Base-by-base conservation (phyloP, 257 asterid species). In the Solanum okadae region DNA sequence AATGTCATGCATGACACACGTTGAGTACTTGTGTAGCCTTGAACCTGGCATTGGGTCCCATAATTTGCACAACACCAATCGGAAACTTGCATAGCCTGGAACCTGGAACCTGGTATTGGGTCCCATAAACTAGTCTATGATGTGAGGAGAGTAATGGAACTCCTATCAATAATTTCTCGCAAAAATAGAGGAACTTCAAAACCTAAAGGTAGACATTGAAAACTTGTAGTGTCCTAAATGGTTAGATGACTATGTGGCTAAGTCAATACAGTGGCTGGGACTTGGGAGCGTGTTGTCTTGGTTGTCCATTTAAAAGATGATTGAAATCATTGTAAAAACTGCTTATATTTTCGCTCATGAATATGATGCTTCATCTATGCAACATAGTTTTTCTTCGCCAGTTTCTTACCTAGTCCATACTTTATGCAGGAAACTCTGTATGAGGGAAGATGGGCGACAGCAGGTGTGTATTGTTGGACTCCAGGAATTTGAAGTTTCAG, bases 401-500 rank as follows among this genome's bases (percentile, higher is more conserved):
- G 33, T 46, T 76, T 81, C 42, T 46, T 81, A 81, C 70, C 86
- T 5, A 46, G 86, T 81, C 67, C 68, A 49, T 88, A 68, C 18
- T 52, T 88, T 85, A 65, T 92, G 85, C 86, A 97, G 99, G 95
- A 97, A 96, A 93, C 92, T 97, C 65, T 94, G 98, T 86, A 98
- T 98, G 99, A 94, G 99, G 93, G 99, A 98, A 91, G 99, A 98
- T 89, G 99, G 99, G 67, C 93, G 98, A 86, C 98, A 98, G 88
- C 98, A 98, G 92, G 99, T 98, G 89, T 98, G 99, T 92, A 98
- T 98, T 91, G 99, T 98, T 83, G 99, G 99, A 86, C 90, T 98
- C 89, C 99, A 98, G 91, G 99, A 98, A 91, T 98, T 96, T 91
- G 99, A 96, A 98, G 99, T 98, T 79, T 95, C 95, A 67, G 99